Percentiles rank a stretch among this genome's conserved stretches.
These are phyloP conservation scores for Apiotrichum gamsii DNA, from an alignment of 1,284 basidiomycete genomes.

Conservation along the genomic window DNA sequence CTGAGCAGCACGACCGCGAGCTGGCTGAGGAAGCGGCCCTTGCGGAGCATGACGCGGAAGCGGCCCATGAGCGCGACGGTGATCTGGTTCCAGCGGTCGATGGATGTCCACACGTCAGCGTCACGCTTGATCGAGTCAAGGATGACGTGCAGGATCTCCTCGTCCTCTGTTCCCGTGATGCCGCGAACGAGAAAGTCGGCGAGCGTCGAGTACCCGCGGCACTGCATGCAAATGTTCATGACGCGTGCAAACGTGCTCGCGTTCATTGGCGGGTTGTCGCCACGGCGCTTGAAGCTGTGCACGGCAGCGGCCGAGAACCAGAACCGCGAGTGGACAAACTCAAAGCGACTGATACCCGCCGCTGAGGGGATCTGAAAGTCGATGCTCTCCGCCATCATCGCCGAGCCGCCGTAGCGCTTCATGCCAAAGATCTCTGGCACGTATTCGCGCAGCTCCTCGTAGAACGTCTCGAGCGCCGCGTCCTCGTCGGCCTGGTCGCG, in stretches of 20 bases:
- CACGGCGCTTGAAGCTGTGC: conserved; percentile 22
- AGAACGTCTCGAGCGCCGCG: conserved; percentile 22
- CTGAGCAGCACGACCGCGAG: conserved; percentile 26
- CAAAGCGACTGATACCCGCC: conserved; percentile 26
- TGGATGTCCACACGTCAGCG: conserved; percentile 43
- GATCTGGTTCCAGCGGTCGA: conserved; percentile 38
- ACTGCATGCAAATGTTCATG: conserved; percentile 33
- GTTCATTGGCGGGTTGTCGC: conserved; percentile 27
- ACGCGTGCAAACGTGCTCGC: conserved; percentile 37
- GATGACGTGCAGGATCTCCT: conserved; percentile 34
- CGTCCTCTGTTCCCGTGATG: conserved; percentile 30
- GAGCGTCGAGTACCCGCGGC: conserved; percentile 35
- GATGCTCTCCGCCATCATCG: conserved; percentile 21
- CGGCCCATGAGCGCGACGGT: conserved; percentile 35
- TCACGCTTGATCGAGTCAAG: conserved; percentile 37
- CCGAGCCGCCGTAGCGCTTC: conserved; percentile 26
- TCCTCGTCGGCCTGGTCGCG: conserved; percentile 32
- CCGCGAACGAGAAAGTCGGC: conserved; percentile 37
- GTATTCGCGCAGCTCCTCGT: conserved; percentile 38
- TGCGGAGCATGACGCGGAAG: conserved; percentile 25
- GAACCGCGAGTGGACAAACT: conserved; percentile 39
- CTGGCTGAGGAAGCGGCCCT: conserved; percentile 22
- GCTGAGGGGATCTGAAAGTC: conserved; percentile 31
- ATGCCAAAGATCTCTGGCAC: conserved; percentile 42
- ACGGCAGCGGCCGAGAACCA: conserved; percentile 31